Percentiles rank a stretch among this genome's conserved stretches.
These are phyloP conservation scores for Proliferodiscus dingleyae DNA, from an alignment of 2,329 filamentous ascomycete genomes.

Conservation along the genomic window DNA sequence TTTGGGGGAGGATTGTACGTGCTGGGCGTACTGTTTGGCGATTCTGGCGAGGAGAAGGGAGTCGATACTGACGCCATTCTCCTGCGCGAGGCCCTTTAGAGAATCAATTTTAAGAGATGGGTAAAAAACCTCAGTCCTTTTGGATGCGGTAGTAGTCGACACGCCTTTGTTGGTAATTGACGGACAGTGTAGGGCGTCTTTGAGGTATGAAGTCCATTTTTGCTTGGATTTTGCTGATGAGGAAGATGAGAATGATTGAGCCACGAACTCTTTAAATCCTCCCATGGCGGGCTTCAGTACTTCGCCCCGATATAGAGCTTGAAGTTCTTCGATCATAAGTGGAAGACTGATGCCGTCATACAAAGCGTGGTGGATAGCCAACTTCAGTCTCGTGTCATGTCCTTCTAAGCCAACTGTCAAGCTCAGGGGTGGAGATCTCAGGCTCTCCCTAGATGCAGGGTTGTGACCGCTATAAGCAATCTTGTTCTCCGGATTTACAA, in stretches of 20 bases:
- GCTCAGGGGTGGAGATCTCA: slow-evolving; percentile 22
- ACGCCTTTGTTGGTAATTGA: slow-evolving; percentile 30
- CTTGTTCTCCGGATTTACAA: slow-evolving; percentile 36
- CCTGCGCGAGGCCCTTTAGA: slow-evolving; percentile 41
- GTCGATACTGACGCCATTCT: slow-evolving; percentile 61
- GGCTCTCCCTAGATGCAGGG: background rate
- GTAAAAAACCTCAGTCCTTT: slow-evolving; percentile 39
- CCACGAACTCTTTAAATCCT: slow-evolving; percentile 29
- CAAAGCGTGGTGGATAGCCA: slow-evolving; percentile 76
- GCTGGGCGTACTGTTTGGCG: slow-evolving; percentile 39
- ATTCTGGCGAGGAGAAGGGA: slow-evolving; percentile 71
- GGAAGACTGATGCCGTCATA: slow-evolving; percentile 83
- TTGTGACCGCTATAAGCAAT: slow-evolving; percentile 25
- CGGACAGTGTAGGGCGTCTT: slow-evolving; percentile 3
- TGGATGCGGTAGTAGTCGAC: background rate
- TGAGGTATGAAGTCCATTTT: slow-evolving; percentile 42
- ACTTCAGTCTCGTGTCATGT: slow-evolving; percentile 27
- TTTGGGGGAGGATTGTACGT: background rate
- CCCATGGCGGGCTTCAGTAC: slow-evolving; percentile 8
- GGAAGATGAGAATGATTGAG: slow-evolving; percentile 37
- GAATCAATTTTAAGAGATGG: slow-evolving; percentile 40
- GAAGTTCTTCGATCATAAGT: slow-evolving; percentile 51
- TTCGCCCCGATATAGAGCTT: slow-evolving; percentile 36
- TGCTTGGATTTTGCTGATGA: slow-evolving; percentile 27
- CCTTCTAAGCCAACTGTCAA: slow-evolving; percentile 18